Percentiles rank a stretch among this genome's conserved stretches.
Conservation (phyloP, 192 early-diverging fungal genomes). For the Podila verticillata region DNA sequence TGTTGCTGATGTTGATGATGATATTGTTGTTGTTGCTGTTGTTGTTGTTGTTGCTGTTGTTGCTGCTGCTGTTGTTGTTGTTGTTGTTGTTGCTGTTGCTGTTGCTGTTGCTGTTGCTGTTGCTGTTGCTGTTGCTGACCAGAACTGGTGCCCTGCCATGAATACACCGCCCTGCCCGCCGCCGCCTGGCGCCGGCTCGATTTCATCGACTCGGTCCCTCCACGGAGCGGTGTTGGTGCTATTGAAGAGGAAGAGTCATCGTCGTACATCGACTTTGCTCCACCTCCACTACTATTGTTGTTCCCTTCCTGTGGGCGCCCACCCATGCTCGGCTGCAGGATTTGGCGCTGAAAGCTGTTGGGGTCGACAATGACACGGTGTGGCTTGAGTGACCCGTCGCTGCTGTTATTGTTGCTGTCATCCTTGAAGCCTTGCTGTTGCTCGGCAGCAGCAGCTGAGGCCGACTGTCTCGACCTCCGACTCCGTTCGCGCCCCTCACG, state of each 20-base stretch:
- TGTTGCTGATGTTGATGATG: neutral
- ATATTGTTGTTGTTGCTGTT: constrained; percentile 9
- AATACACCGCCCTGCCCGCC: constrained; percentile 44
- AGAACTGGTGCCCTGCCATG: constrained; percentile 41
- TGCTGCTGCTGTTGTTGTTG: constrained; percentile 29
- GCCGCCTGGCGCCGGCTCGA: constrained; percentile 24
- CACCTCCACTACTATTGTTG: constrained; percentile 14
- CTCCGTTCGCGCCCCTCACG: constrained; percentile 23
- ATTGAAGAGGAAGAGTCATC: neutral
- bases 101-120: constrained; percentile 22
- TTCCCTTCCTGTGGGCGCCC: too few species aligned
- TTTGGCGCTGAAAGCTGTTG: constrained; percentile 48
- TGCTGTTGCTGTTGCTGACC: constrained; percentile 26
- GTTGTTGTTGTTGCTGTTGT: constrained; percentile 19
- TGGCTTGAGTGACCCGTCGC: constrained; percentile 7
- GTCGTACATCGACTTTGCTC: neutral
- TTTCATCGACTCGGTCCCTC: constrained; percentile 10
- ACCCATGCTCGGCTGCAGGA: constrained; percentile 15
- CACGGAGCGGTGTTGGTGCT: neutral
- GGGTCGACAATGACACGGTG: constrained; percentile 50
- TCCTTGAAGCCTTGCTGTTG: neutral
- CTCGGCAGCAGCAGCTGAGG: constrained; percentile 2
- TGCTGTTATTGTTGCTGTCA: constrained; percentile 8
- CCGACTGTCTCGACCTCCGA: constrained; percentile 4
- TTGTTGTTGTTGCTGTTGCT: constrained; percentile 17